phyloP scores from a whole-genome alignment of 2,329 filamentous ascomycete genomes.

The Neonectria punicea region DNA sequence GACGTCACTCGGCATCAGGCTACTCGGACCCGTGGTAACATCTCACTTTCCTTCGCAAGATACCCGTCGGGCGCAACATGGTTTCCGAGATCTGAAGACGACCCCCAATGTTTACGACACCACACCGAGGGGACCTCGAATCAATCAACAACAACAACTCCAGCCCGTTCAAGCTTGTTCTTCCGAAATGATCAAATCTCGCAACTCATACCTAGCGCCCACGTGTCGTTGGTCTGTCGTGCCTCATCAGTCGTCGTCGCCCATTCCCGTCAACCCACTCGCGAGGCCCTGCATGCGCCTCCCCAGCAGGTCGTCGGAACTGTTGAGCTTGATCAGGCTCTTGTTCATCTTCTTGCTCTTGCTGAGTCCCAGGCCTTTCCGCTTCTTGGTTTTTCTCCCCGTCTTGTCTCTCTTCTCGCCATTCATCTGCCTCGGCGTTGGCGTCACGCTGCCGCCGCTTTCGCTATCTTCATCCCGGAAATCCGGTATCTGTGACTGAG shows the following conservation, averaged over 20 bases:
- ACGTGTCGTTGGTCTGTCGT: neutral
- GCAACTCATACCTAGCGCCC: neutral
- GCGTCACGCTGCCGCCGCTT: constrained; percentile 29
- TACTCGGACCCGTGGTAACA: constrained; percentile 23
- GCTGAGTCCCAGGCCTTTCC: constrained; percentile 42
- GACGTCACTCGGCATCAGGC: constrained; percentile 27
- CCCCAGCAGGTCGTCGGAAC: constrained; percentile 67
- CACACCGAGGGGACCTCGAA: neutral
- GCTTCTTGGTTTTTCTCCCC: constrained; percentile 35
- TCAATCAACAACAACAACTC: constrained; percentile 6
- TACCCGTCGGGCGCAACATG: constrained; percentile 22
- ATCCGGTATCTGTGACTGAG: constrained; percentile 32
- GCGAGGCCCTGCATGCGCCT: constrained; percentile 69
- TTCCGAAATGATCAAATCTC: constrained; percentile 26
- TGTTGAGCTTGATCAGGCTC: constrained; percentile 64
- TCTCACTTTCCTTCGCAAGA: constrained; percentile 29
- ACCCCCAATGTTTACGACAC: constrained; percentile 4
- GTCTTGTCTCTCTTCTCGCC: constrained; percentile 43
- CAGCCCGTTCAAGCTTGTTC: constrained; percentile 9
- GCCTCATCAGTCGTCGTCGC: constrained; percentile 52
- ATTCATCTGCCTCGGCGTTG: constrained; percentile 32
- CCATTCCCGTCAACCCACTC: constrained; percentile 61
- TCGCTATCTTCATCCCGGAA: constrained; percentile 29
- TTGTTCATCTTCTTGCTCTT: constrained; percentile 56
- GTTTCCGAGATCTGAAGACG: constrained; percentile 31